Conservation (phyloP, 805 yeast species). For the Candida golubevii region DNA sequence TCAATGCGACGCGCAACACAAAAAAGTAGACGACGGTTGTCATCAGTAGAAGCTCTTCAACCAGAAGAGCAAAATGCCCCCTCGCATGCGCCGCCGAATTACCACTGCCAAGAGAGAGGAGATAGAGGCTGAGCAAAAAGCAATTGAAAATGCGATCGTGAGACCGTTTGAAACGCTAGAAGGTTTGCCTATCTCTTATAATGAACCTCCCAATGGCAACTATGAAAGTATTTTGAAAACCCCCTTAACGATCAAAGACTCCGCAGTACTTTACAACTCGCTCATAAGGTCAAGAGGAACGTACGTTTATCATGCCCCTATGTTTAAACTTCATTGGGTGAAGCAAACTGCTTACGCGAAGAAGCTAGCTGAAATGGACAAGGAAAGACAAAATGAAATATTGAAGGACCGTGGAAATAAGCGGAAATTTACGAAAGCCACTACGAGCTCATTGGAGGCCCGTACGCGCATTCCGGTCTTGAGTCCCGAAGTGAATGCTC, state of each 20-base stretch:
- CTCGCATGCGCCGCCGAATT: constrained; percentile 42
- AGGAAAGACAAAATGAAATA: constrained; percentile 20
- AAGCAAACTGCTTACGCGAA: constrained; percentile 57
- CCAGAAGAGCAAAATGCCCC: constrained; percentile 25
- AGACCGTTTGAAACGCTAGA: constrained; percentile 65
- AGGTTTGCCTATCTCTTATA: constrained; percentile 63
- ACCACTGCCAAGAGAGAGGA: constrained; percentile 39
- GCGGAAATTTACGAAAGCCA: constrained; percentile 18
- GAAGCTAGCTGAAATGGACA: constrained; percentile 36
- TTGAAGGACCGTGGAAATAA: constrained; percentile 13
- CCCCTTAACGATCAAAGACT: constrained; percentile 67
- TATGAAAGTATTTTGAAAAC: constrained; percentile 49
- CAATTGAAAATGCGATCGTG: constrained; percentile 32
- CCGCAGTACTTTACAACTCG: constrained; percentile 68
- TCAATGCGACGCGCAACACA: not conserved
- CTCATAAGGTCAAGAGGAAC: constrained; percentile 65
- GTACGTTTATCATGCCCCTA: constrained; percentile 54
- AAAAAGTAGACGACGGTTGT: not conserved
- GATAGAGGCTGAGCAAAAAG: constrained; percentile 39
- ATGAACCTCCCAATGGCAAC: constrained; percentile 57
- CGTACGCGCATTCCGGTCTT: constrained; percentile 31
- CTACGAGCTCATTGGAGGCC: constrained; percentile 16
- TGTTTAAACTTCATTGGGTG: constrained; percentile 80
- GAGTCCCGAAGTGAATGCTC: constrained; percentile 46
- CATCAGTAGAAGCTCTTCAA: no score